Percentiles rank a stretch among this genome's conserved stretches.
phyloP scores from a whole-genome alignment of 2,329 filamentous ascomycete species.

The Fusarium mexicanum region DNA sequence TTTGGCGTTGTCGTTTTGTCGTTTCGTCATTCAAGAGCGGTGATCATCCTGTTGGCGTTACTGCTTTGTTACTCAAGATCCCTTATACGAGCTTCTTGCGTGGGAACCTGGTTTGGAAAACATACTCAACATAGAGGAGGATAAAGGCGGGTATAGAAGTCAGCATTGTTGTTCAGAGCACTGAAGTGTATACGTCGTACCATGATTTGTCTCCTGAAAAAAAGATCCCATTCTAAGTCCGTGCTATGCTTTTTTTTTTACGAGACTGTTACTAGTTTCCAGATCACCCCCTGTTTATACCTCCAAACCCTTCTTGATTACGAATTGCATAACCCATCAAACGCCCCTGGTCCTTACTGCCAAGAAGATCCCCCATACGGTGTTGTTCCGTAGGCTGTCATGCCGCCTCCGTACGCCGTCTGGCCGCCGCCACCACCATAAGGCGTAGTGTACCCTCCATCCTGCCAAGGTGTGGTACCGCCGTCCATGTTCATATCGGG shows the following conservation, averaged over 20 bases:
- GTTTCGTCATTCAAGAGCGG: slow-evolving; percentile 21
- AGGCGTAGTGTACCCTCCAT: slow-evolving; percentile 75
- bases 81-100: slow-evolving; percentile 7
- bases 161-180: background rate
- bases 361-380: slow-evolving; percentile 62
- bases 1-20: slow-evolving; percentile 39
- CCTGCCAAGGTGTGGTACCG: slow-evolving; percentile 65
- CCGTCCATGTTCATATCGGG: slow-evolving; percentile 71
- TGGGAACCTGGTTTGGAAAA: slow-evolving; percentile 22
- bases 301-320: slow-evolving; percentile 34
- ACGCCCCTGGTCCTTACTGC: slow-evolving; percentile 50
- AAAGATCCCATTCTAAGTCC: slow-evolving; percentile 41
- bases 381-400: slow-evolving; percentile 71
- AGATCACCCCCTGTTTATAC: slow-evolving; percentile 20
- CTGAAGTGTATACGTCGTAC: background rate
- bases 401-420: slow-evolving; percentile 74
- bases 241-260: slow-evolving; percentile 40
- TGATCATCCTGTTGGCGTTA: slow-evolving; percentile 39
- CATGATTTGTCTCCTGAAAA: slow-evolving; percentile 13
- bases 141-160: background rate
- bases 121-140: slow-evolving; percentile 16
- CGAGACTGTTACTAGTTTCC: slow-evolving; percentile 36
- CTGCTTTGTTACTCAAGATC: slow-evolving; percentile 17
- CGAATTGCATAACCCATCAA: slow-evolving; percentile 37
- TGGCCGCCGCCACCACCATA: slow-evolving; percentile 64